A percentile compares a stretch with the other conserved stretches of the same genome.
Evolutionary conservation across 495 filamentous ascomycete genomes (phyloP).

Genomic region (Aspergillus funiculosus): DNA sequence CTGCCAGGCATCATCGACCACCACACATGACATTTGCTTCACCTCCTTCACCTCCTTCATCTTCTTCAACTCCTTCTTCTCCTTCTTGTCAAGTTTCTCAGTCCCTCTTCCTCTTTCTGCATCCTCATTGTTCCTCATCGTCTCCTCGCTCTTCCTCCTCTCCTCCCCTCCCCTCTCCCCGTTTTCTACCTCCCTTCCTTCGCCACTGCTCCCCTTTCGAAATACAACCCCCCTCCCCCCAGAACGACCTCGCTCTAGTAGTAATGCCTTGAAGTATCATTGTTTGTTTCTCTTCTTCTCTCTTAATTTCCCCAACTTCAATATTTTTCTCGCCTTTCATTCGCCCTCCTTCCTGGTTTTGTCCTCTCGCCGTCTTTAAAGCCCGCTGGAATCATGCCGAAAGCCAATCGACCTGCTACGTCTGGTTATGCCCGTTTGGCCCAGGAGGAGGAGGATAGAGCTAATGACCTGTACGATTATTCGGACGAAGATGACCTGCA

Average conservation of each 20-base stretch:
- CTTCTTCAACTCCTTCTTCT: constrained; percentile 5
- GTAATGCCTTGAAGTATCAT: constrained; percentile 17
- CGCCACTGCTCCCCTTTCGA: constrained; percentile 4
- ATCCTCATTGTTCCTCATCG: neutral
- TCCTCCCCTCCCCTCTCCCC: neutral
- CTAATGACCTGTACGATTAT: constrained; percentile 54
- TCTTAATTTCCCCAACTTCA: constrained; percentile 8
- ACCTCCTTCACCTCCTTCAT: constrained; percentile 2
- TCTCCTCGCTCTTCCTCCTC: neutral
- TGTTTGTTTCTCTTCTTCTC: constrained; percentile 12
- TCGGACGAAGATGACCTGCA: constrained; percentile 61
- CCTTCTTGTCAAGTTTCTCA: too few relatives aligned
- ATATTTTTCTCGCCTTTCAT: constrained; percentile 16
- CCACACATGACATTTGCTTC: constrained; percentile 6
- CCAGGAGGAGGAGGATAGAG: constrained; percentile 72
- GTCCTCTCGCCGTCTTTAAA: neutral
- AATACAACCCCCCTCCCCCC: neutral
- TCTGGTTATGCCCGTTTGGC: constrained; percentile 90
- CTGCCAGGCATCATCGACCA: constrained; percentile 2
- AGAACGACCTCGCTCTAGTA: too few relatives aligned
- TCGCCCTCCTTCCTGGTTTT: constrained; percentile 15
- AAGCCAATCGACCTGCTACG: constrained; percentile 57
- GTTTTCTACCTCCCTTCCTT: neutral
- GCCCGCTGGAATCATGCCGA: constrained; percentile 38
- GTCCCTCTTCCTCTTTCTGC: constrained; percentile 4